Conservation (phyloP, 192 early-diverging fungal species). For the Diversispora eburnea region DNA sequence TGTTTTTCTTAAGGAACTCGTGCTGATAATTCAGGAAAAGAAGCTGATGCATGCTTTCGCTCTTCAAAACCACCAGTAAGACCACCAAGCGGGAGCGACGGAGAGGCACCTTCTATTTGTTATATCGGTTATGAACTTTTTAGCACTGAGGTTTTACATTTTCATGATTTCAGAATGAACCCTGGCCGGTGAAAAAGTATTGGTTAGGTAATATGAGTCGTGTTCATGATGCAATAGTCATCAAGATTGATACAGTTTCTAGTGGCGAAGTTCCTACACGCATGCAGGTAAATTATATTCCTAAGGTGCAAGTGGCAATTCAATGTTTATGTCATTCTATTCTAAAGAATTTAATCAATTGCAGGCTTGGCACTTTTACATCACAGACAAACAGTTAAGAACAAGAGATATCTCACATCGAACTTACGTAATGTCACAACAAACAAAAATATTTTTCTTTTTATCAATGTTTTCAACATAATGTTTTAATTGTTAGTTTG, state of each 20-base stretch:
- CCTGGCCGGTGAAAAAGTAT: slow-evolving; percentile 1
- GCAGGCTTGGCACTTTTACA: slow-evolving; percentile 17
- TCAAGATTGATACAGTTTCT: slow-evolving; percentile 9
- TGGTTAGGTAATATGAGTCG: background rate
- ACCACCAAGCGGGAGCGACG: background rate
- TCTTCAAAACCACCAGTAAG: background rate
- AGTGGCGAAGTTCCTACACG: background rate
- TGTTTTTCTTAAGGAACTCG: slow-evolving; percentile 1
- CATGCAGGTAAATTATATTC: slow-evolving; percentile 14
- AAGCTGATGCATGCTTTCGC: slow-evolving; percentile 1
- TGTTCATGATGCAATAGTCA: background rate
- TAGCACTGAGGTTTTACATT: background rate
- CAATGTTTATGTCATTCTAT: slow-evolving; percentile 7
- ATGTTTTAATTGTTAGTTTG: slow-evolving; percentile 13
- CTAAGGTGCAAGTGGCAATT: background rate
- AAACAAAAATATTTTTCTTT: no score
- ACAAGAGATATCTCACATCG: background rate
- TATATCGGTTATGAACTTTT: slow-evolving; percentile 4
- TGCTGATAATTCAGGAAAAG: background rate
- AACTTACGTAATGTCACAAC: slow-evolving; percentile 11
- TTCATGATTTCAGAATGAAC: background rate
- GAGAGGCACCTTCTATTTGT: slow-evolving; percentile 5
- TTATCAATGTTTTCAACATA: no score
- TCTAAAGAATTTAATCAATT: slow-evolving; percentile 4
- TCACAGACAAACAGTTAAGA: background rate